Percentiles rank a stretch among this genome's conserved stretches.
Evolutionary conservation across 139 green algal genomes (phyloP).

Genomic region (Yamagishiella unicocca): DNA sequence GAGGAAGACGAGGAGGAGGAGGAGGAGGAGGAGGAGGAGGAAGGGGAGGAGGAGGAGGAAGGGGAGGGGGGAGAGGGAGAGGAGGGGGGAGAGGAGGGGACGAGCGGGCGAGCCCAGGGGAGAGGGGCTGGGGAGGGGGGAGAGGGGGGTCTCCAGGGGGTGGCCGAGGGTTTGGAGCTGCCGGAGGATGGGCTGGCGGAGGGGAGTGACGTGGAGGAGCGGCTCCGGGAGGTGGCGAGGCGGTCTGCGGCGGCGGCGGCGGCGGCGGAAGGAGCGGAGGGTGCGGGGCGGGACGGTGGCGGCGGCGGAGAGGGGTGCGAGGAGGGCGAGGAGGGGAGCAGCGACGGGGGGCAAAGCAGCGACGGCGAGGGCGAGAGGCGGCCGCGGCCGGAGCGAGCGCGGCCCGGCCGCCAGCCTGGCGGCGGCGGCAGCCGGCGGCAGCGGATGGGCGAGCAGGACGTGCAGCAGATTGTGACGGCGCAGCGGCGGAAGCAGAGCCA

Average conservation of each 20-base stretch:
- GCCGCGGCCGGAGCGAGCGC: neutral
- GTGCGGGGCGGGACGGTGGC: neutral
- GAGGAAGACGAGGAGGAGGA: constrained; percentile 32
- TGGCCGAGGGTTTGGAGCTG: neutral
- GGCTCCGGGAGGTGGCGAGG: neutral
- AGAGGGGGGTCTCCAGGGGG: neutral
- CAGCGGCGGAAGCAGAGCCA: constrained; percentile 56
- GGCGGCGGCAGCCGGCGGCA: neutral
- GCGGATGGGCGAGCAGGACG: constrained; percentile 42
- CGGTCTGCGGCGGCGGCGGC: neutral
- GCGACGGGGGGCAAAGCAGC: neutral
- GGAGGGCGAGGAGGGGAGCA: neutral
- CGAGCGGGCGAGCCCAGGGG: neutral
- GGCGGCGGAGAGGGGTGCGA: neutral
- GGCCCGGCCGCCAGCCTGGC: neutral
- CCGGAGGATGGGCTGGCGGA: neutral
- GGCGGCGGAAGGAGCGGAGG: neutral
- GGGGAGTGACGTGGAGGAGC: neutral
- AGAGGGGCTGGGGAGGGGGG: constrained; percentile 6
- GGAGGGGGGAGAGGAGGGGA: neutral
- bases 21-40: neutral
- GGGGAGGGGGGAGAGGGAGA: constrained; percentile 11
- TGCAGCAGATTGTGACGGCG: constrained; percentile 59
- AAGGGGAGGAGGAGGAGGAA: constrained; percentile 17
- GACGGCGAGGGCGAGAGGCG: neutral